These are phyloP conservation scores for Hydrangea macrophylla DNA, from an alignment of 148 eudicot genomes.

Conservation along the genomic window DNA sequence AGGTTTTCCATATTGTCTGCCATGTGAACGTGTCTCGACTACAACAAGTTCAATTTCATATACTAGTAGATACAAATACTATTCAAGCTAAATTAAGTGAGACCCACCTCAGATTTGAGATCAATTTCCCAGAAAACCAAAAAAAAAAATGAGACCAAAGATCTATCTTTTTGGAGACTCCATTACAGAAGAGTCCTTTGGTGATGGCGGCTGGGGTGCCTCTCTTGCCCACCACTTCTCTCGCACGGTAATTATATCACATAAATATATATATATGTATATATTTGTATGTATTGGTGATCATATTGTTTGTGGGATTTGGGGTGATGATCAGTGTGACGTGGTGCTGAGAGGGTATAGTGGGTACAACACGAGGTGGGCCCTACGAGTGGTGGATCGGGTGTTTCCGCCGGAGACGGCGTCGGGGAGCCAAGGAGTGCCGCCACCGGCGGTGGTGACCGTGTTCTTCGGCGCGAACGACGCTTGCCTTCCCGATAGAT, in stretches of 20 bases:
- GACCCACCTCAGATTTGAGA: not conserved
- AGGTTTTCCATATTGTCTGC: not conserved
- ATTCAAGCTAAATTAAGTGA: too few relatives aligned
- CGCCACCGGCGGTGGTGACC: slow-evolving; percentile 58
- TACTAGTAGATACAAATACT: too few relatives aligned
- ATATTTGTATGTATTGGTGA: not conserved
- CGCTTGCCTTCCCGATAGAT: slow-evolving; percentile 55
- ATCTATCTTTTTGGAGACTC: slow-evolving; percentile 86
- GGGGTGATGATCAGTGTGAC: slow-evolving; percentile 45
- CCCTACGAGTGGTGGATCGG: slow-evolving; percentile 49
- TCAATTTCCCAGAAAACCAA: too few relatives aligned
- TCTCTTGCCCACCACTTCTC: slow-evolving; percentile 69
- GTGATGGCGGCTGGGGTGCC: slow-evolving; percentile 83
- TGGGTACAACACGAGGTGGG: slow-evolving; percentile 95
- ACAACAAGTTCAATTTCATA: not conserved
- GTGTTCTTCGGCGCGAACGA: slow-evolving; percentile 94
- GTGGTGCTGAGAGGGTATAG: slow-evolving; percentile 80
- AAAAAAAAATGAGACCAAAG: slow-evolving; percentile 67
- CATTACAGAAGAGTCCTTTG: slow-evolving; percentile 72
- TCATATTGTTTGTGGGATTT: not conserved
- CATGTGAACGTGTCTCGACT: not conserved
- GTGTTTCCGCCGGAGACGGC: slow-evolving; percentile 46
- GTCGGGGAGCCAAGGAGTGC: slow-evolving; percentile 24
- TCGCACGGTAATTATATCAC: slow-evolving; percentile 66
- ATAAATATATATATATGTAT: not conserved